Conservation (phyloP, 2,329 filamentous ascomycete genomes). For the Colletotrichum gigasporum region DNA sequence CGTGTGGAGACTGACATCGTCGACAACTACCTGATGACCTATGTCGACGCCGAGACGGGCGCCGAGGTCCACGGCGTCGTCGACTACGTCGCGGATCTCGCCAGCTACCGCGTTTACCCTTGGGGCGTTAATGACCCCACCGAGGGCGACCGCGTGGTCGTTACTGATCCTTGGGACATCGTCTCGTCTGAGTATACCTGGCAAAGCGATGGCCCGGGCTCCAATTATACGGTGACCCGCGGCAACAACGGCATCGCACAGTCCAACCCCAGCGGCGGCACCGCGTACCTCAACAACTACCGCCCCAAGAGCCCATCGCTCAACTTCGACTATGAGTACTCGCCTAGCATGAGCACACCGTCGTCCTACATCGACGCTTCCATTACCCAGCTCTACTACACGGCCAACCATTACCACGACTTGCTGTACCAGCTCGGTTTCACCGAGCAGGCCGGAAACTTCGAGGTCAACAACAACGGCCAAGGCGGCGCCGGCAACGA, state of each 20-base stretch:
- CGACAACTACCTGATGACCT: slow-evolving; percentile 62
- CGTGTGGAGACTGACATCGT: slow-evolving; percentile 61
- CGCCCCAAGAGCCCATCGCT: slow-evolving; percentile 50
- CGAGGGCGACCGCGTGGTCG: slow-evolving; percentile 49
- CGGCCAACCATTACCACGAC: slow-evolving; percentile 63
- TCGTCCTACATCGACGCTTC: slow-evolving; percentile 57
- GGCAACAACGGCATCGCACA: slow-evolving; percentile 65
- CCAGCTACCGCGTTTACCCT: slow-evolving; percentile 59
- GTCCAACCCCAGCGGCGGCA: slow-evolving; percentile 54
- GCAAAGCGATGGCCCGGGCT: slow-evolving; percentile 55
- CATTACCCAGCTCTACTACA: slow-evolving; percentile 65
- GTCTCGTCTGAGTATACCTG: slow-evolving; percentile 57
- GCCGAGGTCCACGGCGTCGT: slow-evolving; percentile 57
- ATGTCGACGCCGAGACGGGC: slow-evolving; percentile 57
- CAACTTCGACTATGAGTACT: slow-evolving; percentile 53
- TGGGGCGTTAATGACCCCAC: slow-evolving; percentile 62
- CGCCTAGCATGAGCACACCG: slow-evolving; percentile 40
- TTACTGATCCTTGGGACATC: slow-evolving; percentile 55
- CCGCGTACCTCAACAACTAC: slow-evolving; percentile 39
- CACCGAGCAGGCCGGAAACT: slow-evolving; percentile 63
- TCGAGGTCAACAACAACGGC: slow-evolving; percentile 61
- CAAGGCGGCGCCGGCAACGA: slow-evolving; percentile 57
- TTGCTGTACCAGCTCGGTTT: slow-evolving; percentile 63
- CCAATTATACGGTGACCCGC: slow-evolving; percentile 55
- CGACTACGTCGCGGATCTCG: slow-evolving; percentile 60